These are phyloP conservation scores for Clonostachys sp. DNA, from an alignment of 2,329 filamentous ascomycete species.

Conservation along the genomic window DNA sequence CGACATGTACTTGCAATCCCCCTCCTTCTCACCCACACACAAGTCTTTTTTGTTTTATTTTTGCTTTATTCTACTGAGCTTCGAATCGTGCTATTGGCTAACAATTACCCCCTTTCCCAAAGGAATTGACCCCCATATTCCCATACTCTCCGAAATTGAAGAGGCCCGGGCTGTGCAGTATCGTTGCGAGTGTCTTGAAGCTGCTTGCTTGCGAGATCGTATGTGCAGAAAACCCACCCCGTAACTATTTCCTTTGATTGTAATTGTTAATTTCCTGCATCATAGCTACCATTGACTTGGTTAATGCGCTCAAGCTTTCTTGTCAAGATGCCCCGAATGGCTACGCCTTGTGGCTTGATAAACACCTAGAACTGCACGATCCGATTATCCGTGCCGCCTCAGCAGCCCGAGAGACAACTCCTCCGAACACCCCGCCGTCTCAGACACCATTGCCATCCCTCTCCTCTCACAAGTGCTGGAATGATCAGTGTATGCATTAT, in stretches of 20 bases:
- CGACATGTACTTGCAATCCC: too few relatives aligned
- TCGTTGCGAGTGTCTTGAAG: conserved; percentile 54
- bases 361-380: conserved; percentile 44
- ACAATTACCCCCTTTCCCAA: neutral
- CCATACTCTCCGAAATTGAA: conserved; percentile 48
- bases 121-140: conserved; percentile 24
- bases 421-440: conserved; percentile 6
- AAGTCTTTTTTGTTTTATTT: conserved; percentile 3
- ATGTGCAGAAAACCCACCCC: neutral
- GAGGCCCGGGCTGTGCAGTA: conserved; percentile 54
- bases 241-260: too few relatives aligned
- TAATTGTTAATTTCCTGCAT: neutral
- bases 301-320: conserved; percentile 19
- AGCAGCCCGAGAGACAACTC: conserved; percentile 8
- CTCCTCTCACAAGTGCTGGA: conserved; percentile 45
- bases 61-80: conserved; percentile 1
- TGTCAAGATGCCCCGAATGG: conserved; percentile 32
- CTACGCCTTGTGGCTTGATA: conserved; percentile 47
- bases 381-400: conserved; percentile 27
- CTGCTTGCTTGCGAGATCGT: conserved; percentile 32
- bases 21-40: conserved; percentile 2
- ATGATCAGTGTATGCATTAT: conserved; percentile 51
- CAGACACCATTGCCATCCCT: neutral
- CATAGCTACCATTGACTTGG: conserved; percentile 20
- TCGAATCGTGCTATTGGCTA: neutral